Evolutionary conservation across 164 flowering plant species (phyloP), one percentile per base, ranked within the genome.

Genomic region (Aristolochia fimbriata): DNA sequence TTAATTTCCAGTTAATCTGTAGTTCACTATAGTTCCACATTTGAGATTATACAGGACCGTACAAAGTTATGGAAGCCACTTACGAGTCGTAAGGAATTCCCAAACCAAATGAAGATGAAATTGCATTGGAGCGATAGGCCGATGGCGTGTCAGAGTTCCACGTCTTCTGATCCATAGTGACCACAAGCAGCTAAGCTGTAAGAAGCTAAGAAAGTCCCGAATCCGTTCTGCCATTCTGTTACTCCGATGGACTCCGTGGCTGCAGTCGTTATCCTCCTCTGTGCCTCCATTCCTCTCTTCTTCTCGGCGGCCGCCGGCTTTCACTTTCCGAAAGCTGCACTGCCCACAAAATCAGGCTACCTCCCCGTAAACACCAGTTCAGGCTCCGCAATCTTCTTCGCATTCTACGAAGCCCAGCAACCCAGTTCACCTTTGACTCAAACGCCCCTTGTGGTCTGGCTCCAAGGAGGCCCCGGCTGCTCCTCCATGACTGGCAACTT

Each of bases 391-490:
- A 86, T 89, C 21, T 89, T 73, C 80, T 89, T 68, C 68, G 25
- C 85, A 30, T 89, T 73, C 78, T 89, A 89, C 51, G 96, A 89
- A 76, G 88, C 96, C 13, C 88, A 81, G 50, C 62, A 61, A 8
- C 76, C 78, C 57, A 61, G 47, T 58, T 67, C 81, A 15, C 33
- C 78, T 24, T 68, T 76, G 50, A 55, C 81, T 15, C 57, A 79
- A 57, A 86, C 91, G 65, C 96, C 96, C 0, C 69, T 86, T 23
- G 65, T 89, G 43, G 65, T 86, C 22, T 89, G 96, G 93, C 93
- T 88, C 62, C 91, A 88, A 66, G 96, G 93, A 8, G 93, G 96
- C 57, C 96, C 94, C 25, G 96, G 93, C 22, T 89, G 94, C 75
- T 89, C 96, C 51, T 89, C 94, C 61, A 64, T 78, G 85, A 2